Evolutionary conservation across 345 rosid species (phyloP).

Genomic region (Gossypium ekmanianum): DNA sequence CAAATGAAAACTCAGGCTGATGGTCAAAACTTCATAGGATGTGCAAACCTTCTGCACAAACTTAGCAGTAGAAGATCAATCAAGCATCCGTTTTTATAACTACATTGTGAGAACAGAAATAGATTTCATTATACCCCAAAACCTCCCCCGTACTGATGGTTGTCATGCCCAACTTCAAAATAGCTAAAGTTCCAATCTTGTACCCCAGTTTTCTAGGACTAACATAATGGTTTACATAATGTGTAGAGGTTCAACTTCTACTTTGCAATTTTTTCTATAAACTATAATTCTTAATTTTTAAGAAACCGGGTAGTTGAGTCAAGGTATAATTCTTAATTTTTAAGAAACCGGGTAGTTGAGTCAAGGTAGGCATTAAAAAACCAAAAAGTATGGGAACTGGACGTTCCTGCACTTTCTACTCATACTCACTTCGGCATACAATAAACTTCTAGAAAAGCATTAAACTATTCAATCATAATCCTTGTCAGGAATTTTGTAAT

Average conservation of each 20-base stretch:
- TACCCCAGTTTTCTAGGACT: not conserved
- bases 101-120: not conserved
- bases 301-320: not conserved
- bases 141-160: not conserved
- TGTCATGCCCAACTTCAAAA: not conserved
- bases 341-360: not conserved
- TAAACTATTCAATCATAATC: not conserved
- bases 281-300: not conserved
- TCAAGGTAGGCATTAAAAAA: constrained; percentile 1
- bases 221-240: not conserved
- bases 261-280: not conserved
- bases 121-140: constrained; percentile 6
- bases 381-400: not conserved
- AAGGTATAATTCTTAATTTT: not conserved
- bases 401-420: not conserved
- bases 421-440: not conserved
- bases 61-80: not conserved
- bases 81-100: constrained; percentile 2
- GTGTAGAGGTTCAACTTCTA: not conserved
- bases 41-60: constrained; percentile 3
- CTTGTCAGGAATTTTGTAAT: not conserved
- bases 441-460: not conserved
- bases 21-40: not conserved
- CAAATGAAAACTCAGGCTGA: not conserved
- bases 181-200: not conserved